phyloP scores from a whole-genome alignment of 768 basidiomycete genomes.

The Cystobasidium onofrii region DNA sequence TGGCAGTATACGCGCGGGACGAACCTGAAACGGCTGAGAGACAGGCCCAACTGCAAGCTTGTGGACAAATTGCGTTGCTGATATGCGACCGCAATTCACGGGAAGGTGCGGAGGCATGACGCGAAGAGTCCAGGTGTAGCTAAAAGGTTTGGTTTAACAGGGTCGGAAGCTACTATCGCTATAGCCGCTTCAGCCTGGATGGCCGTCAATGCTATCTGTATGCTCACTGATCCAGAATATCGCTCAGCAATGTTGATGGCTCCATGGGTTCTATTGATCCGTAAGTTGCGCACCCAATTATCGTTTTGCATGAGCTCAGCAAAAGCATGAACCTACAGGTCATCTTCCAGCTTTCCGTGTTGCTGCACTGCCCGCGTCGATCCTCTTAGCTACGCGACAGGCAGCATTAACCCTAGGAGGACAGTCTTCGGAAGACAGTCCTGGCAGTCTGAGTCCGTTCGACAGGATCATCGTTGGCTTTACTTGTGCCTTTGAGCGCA shows the following conservation, averaged over 20 bases:
- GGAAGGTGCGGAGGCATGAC: background rate
- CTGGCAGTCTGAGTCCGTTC: background rate
- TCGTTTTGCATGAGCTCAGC: background rate
- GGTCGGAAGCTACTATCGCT: background rate
- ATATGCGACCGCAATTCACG: background rate
- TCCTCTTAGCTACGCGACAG: background rate
- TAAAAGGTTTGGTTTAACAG: background rate
- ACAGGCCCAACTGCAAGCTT: background rate
- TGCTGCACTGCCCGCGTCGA: background rate
- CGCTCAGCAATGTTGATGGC: background rate
- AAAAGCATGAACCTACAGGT: background rate
- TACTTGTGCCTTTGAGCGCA: background rate
- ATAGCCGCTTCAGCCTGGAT: background rate
- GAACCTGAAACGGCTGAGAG: background rate
- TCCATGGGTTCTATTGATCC: background rate
- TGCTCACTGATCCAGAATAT: background rate
- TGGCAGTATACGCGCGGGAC: background rate
- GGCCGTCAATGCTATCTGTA: background rate
- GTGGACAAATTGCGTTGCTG: background rate
- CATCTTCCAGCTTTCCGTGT: background rate
- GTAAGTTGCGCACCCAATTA: background rate
- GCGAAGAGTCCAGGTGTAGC: background rate
- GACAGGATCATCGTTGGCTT: background rate
- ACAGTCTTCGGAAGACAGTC: background rate
- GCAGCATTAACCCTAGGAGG: background rate